Evolutionary conservation across 352 stramenopile species (phyloP), one percentile per base, ranked within the genome.

Genomic region (Phytophthora brassicae): DNA sequence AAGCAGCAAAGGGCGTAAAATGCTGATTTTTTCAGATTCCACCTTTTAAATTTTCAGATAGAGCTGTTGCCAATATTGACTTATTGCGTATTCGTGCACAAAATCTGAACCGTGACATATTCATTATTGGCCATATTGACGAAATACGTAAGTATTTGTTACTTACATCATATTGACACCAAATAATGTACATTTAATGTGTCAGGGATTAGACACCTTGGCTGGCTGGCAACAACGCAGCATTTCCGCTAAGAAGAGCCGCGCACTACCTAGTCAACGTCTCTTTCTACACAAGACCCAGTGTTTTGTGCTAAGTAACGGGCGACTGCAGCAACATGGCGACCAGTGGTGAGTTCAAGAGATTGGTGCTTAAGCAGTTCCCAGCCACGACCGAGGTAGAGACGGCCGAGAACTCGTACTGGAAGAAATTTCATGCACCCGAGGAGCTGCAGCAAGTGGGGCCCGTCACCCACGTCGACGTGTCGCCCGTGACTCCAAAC

Each of bases 321-420:
- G 47, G 2, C n/a, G 17, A 31, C 16, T 42, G 17, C 45, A 29
- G 26, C 33, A n/a, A 44, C 39, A 90, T 88, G 80, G 81, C 81
- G 56, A 90, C 77, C 13, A 78, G 70, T 42, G 81, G 79, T 36
- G 86, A 95, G 72, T 95, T 94, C 73, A 90, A 93, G 72, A 81
- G 84, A 31, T 62, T 95, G 47, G 79, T 89, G 75, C 79, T 95
- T 17, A 95, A 96, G 79, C 85, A 94, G 64, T 96, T 94, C 70
- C 85, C 87, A 35, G 56, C 79, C 13, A 79, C 84, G 64, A 92
- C 72, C 38, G 84, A 92, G 69, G 74, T 86, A 28, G 79, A 91
- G 64, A 90, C 84, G 20, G 74, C 74, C 7, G 87, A 96, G 67
- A 89, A 89, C 39, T 66, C 79, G 53, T 96, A 95, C 72, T 96